Conservation (phyloP, 1,139 yeast species). For the Hyphopichia buzzinii region DNA sequence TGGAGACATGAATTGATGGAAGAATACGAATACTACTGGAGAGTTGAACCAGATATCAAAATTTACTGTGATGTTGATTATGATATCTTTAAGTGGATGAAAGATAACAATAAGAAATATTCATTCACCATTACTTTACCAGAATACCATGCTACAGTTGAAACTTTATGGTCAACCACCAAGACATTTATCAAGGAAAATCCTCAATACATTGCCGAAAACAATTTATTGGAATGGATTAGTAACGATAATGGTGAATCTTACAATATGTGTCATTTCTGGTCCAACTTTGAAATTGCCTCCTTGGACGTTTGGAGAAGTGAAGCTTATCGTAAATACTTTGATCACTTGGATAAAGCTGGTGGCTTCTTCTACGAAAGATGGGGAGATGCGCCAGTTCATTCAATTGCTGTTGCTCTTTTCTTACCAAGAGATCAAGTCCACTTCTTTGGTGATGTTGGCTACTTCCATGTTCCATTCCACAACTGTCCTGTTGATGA, state of each 20-base stretch:
- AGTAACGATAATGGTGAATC: conserved; percentile 65
- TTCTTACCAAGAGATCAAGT: conserved; percentile 64
- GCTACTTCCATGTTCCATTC: conserved; percentile 79
- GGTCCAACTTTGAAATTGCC: conserved; percentile 87
- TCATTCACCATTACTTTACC: conserved; percentile 82
- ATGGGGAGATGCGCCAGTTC: conserved; percentile 95
- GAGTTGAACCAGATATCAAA: conserved; percentile 86
- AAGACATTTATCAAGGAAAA: conserved; percentile 61
- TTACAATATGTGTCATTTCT: conserved; percentile 80
- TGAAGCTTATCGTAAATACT: conserved; percentile 65
- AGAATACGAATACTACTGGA: conserved; percentile 86
- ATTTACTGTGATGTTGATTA: conserved; percentile 78
- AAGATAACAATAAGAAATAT: conserved; percentile 67
- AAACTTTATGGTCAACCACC: conserved; percentile 79
- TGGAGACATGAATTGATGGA: conserved; percentile 71
- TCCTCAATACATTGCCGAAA: conserved; percentile 62
- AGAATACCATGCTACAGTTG: conserved; percentile 78
- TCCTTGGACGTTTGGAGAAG: conserved; percentile 72
- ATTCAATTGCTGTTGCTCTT: conserved; percentile 80
- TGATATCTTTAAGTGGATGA: conserved; percentile 81
- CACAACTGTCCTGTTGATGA: conserved; percentile 73
- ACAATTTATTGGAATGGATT: conserved; percentile 72
- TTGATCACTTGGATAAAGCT: conserved; percentile 66
- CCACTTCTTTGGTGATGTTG: conserved; percentile 80
- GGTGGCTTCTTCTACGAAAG: conserved; percentile 92